Evolutionary conservation across 495 filamentous ascomycete genomes (phyloP), one percentile per base, ranked within the genome.

Genomic region (Apodospora peruviana): DNA sequence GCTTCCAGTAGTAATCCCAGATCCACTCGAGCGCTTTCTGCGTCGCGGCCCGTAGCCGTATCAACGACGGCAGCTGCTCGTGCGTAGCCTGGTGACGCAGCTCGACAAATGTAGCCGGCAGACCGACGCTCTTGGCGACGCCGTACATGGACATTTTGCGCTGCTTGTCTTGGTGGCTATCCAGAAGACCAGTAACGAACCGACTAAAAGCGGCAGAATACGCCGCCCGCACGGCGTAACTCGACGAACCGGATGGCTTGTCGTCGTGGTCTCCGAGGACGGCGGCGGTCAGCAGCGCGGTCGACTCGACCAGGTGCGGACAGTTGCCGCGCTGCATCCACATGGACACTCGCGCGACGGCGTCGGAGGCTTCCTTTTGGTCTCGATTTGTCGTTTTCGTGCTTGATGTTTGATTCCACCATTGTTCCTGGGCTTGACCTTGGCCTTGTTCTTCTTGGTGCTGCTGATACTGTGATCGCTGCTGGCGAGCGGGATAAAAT

Each of bases 181-280:
- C 90, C 4, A 91, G 74, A 18, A 96, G 77, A 21, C 90, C 90
- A 1, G 93, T 97, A 5, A 96, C 90, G 62, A 96, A 97, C 70
- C 72, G 71, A 62, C 67, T 68, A 60, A 76, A 75, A 4, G 70
- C 72, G 25, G 70, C 67, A 29, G 69, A 66, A 47, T 77, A 76
- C 17, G 71, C 72, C 37, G 71, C 69, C 23, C 72, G 54, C 34
- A 64, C 62, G 11, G 71, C 69, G 48, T 74, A 74, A 10, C 60
- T 64, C 38, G 49, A 54, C 11, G 36, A 29, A 34, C 18, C 44
- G 11, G 67, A 17, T n/a, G 23, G 14, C 27, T 16, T 62, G 50
- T 69, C 62, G 17, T 40, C 35, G 23, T 48, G 12, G 60, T 90
- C 85, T 51, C 81, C 78, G 23, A 94, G 71, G 40, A 86, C 74